These are phyloP conservation scores for Emiliania huxleyi DNA, from an alignment of 78 protist species.

Conservation along the genomic window DNA sequence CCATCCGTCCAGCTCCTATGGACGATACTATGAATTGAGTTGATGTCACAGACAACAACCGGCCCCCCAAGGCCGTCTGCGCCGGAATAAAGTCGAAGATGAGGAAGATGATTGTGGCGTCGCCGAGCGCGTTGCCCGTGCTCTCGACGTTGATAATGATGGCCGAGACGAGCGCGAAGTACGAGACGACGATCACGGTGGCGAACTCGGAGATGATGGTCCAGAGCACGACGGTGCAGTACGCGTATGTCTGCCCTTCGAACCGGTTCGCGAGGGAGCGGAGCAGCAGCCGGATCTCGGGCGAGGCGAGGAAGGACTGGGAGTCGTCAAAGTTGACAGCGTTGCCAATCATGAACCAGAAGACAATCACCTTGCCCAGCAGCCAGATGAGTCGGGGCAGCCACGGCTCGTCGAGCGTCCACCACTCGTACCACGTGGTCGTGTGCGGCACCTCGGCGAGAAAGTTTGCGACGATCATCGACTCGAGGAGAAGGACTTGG, in stretches of 20 bases:
- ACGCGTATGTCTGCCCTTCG: neutral
- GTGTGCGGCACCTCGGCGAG: neutral
- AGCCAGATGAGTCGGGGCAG: neutral
- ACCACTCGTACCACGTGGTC: neutral
- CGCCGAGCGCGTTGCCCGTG: neutral
- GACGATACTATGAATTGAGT: too few relatives aligned
- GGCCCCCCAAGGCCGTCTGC: too few relatives aligned
- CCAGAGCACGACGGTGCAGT: neutral
- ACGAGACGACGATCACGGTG: neutral
- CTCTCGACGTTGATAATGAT: neutral
- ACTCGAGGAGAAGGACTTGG: neutral
- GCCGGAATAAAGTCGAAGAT: neutral
- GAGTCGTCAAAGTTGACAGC: neutral
- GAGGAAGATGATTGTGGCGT: neutral
- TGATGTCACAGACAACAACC: too few relatives aligned
- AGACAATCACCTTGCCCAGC: neutral
- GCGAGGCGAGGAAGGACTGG: neutral
- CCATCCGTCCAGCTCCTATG: neutral
- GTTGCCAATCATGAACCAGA: neutral
- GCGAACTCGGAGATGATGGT: neutral
- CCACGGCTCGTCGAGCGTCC: neutral
- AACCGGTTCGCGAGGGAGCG: neutral
- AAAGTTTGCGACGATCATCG: neutral
- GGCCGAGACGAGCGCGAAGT: neutral
- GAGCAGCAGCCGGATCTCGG: neutral